Percentiles rank a stretch among this genome's conserved stretches.
phyloP scores from a whole-genome alignment of 441 rosid genomes.

The Sinapis alba region DNA sequence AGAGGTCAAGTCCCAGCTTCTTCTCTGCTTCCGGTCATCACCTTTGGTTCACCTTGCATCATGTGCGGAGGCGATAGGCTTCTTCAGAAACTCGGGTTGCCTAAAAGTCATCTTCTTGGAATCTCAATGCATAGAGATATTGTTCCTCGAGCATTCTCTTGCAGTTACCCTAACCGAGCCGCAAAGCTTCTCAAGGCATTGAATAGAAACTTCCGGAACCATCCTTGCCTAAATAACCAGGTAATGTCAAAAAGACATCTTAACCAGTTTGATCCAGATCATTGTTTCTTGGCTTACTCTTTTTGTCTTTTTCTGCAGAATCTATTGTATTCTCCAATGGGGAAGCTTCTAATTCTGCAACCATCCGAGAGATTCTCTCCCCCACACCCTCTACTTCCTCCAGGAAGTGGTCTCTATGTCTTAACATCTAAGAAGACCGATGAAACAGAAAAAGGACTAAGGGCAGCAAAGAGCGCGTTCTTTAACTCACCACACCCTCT shows the following conservation, averaged over 20 bases:
- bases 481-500: constrained; percentile 88
- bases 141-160: constrained; percentile 90
- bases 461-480: constrained; percentile 63
- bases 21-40: constrained; percentile 79
- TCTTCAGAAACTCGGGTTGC: constrained; percentile 75
- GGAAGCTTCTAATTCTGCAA: constrained; percentile 81
- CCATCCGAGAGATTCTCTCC: constrained; percentile 84
- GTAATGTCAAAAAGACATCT: constrained; percentile 38
- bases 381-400: constrained; percentile 77
- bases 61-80: constrained; percentile 89
- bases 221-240: constrained; percentile 83
- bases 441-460: constrained; percentile 57
- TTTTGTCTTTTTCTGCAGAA: constrained; percentile 46
- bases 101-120: constrained; percentile 62
- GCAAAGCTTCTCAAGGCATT: constrained; percentile 77
- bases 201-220: constrained; percentile 72
- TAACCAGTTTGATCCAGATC: constrained; percentile 2
- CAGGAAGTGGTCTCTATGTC: constrained; percentile 78
- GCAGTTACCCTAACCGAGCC: constrained; percentile 76
- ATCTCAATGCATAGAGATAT: constrained; percentile 85
- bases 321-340: constrained; percentile 78
- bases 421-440: constrained; percentile 46
- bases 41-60: constrained; percentile 85
- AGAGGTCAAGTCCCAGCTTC: constrained; percentile 76
- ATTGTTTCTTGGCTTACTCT: constrained; percentile 10